phyloP scores from a whole-genome alignment of 495 filamentous ascomycete genomes.

The Tuber aestivum region DNA sequence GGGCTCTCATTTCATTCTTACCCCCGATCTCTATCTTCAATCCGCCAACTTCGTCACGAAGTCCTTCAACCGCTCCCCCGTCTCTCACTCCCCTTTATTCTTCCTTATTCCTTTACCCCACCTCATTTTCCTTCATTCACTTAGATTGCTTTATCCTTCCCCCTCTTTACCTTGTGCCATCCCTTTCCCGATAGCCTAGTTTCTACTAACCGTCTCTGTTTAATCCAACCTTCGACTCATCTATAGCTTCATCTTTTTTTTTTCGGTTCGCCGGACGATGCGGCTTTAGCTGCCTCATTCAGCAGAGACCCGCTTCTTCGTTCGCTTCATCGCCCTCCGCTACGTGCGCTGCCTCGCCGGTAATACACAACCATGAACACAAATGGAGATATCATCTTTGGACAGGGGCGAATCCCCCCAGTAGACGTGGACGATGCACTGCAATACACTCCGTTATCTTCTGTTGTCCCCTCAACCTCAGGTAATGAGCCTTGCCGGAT shows the following conservation, averaged over 20 bases:
- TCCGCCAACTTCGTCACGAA: conserved; percentile 9
- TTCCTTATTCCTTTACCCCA: conserved; percentile 12
- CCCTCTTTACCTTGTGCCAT: conserved; percentile 5
- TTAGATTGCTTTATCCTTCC: not conserved
- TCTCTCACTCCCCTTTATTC: conserved; percentile 9
- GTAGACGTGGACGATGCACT: conserved; percentile 70
- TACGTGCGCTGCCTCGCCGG: not conserved
- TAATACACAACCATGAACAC: conserved; percentile 20
- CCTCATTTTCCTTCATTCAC: conserved; percentile 9
- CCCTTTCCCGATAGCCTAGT: not conserved
- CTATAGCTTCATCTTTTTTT: not conserved
- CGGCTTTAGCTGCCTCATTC: conserved; percentile 1
- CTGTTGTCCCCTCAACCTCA: conserved; percentile 57
- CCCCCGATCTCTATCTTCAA: not conserved
- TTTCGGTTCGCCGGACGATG: not conserved
- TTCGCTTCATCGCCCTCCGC: not conserved
- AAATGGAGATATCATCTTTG: conserved; percentile 11
- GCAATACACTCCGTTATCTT: conserved; percentile 85
- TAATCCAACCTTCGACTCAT: not conserved
- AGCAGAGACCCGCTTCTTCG: not conserved
- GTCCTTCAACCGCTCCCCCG: conserved; percentile 8
- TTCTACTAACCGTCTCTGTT: not conserved
- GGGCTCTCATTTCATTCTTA: not conserved
- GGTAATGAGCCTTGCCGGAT: conserved; percentile 39
- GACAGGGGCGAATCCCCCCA: conserved; percentile 32